Percentiles rank a stretch among this genome's conserved stretches.
phyloP scores from a whole-genome alignment of 1,284 basidiomycete species.

The Apiotrichum laibachii region DNA sequence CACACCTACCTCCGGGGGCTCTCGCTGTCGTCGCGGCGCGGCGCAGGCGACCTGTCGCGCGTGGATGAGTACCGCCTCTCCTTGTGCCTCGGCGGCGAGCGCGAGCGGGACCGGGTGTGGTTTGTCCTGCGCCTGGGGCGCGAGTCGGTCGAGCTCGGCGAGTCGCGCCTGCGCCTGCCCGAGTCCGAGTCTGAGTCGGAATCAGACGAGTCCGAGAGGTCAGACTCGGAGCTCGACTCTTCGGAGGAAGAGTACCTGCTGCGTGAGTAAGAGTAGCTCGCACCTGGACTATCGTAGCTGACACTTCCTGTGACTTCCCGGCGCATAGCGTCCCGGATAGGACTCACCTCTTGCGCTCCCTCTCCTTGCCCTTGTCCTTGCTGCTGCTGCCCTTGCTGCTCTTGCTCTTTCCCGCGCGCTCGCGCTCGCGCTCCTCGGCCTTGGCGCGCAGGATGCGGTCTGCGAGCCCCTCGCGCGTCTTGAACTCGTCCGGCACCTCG shows the following conservation, averaged over 20 bases:
- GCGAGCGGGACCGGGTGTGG: conserved; percentile 1
- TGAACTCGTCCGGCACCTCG: conserved; percentile 52
- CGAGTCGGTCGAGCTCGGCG: no score
- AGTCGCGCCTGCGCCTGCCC: background rate
- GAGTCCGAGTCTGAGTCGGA: conserved; percentile 15
- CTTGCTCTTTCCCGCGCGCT: conserved; percentile 1
- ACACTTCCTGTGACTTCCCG: no score
- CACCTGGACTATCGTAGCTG: no score
- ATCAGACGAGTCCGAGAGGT: background rate
- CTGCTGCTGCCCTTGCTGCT: background rate
- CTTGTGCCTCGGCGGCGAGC: background rate
- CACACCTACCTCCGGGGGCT: background rate
- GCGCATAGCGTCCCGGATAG: no score
- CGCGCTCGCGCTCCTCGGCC: conserved; percentile 35
- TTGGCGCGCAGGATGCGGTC: conserved; percentile 49
- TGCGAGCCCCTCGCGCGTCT: conserved; percentile 37
- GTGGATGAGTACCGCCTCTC: conserved; percentile 2
- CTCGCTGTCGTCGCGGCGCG: background rate
- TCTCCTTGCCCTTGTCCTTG: conserved; percentile 14
- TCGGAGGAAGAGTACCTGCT: conserved; percentile 5
- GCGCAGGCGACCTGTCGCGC: conserved; percentile 5
- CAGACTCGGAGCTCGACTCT: no score
- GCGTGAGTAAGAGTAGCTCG: background rate
- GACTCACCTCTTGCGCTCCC: conserved; percentile 9
- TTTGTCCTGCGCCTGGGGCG: background rate